Conservation (phyloP, 768 basidiomycete species). For the Lentinula sp. region DNA sequence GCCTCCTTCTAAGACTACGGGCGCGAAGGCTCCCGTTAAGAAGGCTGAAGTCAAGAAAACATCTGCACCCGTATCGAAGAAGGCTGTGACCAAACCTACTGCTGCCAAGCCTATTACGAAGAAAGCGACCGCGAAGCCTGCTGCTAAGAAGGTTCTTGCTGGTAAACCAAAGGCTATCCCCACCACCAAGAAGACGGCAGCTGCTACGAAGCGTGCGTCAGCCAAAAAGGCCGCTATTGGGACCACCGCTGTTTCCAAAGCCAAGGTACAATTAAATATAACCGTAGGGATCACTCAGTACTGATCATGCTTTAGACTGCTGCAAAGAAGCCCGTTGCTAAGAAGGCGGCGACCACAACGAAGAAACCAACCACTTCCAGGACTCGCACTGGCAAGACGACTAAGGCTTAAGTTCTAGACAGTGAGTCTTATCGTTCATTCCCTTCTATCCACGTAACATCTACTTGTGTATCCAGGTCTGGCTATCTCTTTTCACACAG, state of each 20-base stretch:
- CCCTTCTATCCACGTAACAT: not conserved
- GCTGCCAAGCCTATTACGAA: constrained; percentile 26
- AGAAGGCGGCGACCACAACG: constrained; percentile 16
- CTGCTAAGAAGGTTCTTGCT: constrained; percentile 28
- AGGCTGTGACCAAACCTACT: constrained; percentile 25
- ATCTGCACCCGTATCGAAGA: constrained; percentile 19
- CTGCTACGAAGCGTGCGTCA: constrained; percentile 39
- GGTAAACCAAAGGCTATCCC: constrained; percentile 26
- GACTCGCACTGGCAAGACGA: constrained; percentile 20
- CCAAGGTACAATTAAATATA: constrained; percentile 17
- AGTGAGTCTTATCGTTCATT: not conserved
- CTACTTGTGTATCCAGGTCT: constrained; percentile 12
- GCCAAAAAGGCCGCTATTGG: constrained; percentile 66
- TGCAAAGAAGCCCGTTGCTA: constrained; percentile 26
- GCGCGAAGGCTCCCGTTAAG: constrained; percentile 16
- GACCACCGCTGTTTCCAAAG: constrained; percentile 28
- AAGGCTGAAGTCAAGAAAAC: constrained; percentile 29
- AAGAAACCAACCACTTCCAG: constrained; percentile 20
- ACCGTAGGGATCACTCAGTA: not conserved
- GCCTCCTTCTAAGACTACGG: constrained; percentile 35
- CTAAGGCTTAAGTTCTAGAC: constrained; percentile 18
- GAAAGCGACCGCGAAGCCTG: constrained; percentile 15
- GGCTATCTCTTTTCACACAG: constrained; percentile 3
- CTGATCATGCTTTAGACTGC: constrained; percentile 11
- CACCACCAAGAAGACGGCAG: constrained; percentile 29